Evolutionary conservation across 2,329 filamentous ascomycete species (phyloP).

Genomic region (Cladobotryum mycophilum): DNA sequence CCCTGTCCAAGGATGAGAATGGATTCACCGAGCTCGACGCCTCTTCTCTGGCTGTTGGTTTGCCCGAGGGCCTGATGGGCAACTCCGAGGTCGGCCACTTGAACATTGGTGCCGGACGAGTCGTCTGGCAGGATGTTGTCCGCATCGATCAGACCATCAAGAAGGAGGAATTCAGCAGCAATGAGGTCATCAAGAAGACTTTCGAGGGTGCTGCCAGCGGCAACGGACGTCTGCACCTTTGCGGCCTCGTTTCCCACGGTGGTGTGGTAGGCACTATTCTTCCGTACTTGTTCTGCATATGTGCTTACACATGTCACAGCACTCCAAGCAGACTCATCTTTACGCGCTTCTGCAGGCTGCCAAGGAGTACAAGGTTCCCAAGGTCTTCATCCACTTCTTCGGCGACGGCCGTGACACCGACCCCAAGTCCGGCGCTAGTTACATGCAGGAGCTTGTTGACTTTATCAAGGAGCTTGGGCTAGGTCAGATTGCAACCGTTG

Average conservation of each 20-base stretch:
- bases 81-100: slow-evolving; percentile 98
- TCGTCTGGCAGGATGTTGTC: slow-evolving; percentile 98
- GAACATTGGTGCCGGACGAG: slow-evolving; percentile 95
- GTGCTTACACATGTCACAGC: slow-evolving; percentile 37
- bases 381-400: slow-evolving; percentile 99
- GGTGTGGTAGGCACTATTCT: slow-evolving; percentile 58
- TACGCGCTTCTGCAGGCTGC: slow-evolving; percentile 82
- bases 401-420: slow-evolving; percentile 97
- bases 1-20: slow-evolving; percentile 72
- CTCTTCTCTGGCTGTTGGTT: slow-evolving; percentile 88
- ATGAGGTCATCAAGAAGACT: slow-evolving; percentile 68
- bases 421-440: slow-evolving; percentile 83
- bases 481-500: slow-evolving; percentile 85
- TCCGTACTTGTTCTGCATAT: neutral
- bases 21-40: slow-evolving; percentile 92
- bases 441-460: slow-evolving; percentile 80
- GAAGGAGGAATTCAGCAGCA: slow-evolving; percentile 70
- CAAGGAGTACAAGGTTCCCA: slow-evolving; percentile 77
- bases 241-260: slow-evolving; percentile 88
- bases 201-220: slow-evolving; percentile 77
- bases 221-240: slow-evolving; percentile 87
- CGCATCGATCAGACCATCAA: slow-evolving; percentile 92
- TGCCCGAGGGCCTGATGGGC: slow-evolving; percentile 96
- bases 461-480: slow-evolving; percentile 76
- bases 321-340: slow-evolving; percentile 92